phyloP scores from a whole-genome alignment of 75 land plant genomes.

The Pseudotsuga menziesii region DNA sequence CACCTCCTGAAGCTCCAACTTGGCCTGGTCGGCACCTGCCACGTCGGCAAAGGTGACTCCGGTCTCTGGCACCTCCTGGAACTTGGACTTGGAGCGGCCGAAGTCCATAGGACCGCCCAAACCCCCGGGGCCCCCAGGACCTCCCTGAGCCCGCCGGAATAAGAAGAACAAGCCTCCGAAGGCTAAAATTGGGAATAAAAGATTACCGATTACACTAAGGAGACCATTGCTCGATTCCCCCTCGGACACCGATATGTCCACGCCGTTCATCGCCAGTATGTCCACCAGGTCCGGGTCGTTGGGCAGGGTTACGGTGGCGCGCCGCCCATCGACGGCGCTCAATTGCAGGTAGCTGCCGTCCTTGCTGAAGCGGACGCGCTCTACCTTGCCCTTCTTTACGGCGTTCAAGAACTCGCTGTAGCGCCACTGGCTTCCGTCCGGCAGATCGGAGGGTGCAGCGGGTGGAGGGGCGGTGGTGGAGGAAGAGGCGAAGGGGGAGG shows the following conservation, averaged over 20 bases:
- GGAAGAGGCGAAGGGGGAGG: slow-evolving; percentile 6
- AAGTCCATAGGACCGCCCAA: slow-evolving; percentile 99
- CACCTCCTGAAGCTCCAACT: slow-evolving; percentile 95
- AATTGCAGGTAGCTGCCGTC: slow-evolving; percentile 86
- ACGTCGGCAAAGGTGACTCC: slow-evolving; percentile 95
- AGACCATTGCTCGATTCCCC: slow-evolving; percentile 81
- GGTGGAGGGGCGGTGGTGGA: slow-evolving; percentile 21
- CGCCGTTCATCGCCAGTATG: slow-evolving; percentile 99
- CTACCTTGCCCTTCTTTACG: slow-evolving; percentile 95
- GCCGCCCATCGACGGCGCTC: slow-evolving; percentile 91
- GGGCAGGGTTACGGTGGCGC: slow-evolving; percentile 85
- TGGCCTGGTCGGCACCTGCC: slow-evolving; percentile 99
- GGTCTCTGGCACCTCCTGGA: slow-evolving; percentile 95
- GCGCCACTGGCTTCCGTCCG: slow-evolving; percentile 93
- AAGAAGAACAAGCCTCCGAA: slow-evolving; percentile 94
- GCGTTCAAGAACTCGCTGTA: slow-evolving; percentile 99
- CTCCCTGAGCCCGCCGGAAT: slow-evolving; percentile 91
- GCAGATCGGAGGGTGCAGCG: slow-evolving; percentile 51
- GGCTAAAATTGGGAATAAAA: slow-evolving; percentile 89
- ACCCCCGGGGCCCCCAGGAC: slow-evolving; percentile 92
- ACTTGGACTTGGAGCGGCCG: slow-evolving; percentile 94
- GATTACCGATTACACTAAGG: slow-evolving; percentile 72
- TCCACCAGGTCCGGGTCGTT: slow-evolving; percentile 97
- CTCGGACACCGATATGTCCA: slow-evolving; percentile 96
- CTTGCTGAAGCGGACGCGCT: slow-evolving; percentile 90